These are phyloP conservation scores for Cordyceps militaris DNA, from an alignment of 2,329 filamentous ascomycete species.

Conservation along the genomic window DNA sequence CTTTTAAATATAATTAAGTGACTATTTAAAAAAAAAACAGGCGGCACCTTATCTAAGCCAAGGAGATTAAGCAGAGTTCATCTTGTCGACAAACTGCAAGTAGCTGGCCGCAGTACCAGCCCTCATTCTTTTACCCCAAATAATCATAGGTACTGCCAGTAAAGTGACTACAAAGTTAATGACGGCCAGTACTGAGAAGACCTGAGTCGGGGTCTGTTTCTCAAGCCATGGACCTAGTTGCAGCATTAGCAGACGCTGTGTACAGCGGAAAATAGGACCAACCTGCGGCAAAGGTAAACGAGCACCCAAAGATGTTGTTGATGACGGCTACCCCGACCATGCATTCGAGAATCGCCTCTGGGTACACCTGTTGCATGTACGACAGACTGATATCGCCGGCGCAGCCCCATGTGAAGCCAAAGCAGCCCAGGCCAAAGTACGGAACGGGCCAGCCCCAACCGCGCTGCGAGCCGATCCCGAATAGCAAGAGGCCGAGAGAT, in stretches of 20 bases:
- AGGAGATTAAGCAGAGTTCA: background rate
- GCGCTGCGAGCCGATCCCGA: slow-evolving; percentile 43
- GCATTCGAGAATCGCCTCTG: slow-evolving; percentile 49
- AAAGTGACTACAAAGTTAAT: slow-evolving; percentile 8
- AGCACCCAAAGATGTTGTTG: slow-evolving; percentile 47
- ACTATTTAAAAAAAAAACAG: no score
- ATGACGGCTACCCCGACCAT: slow-evolving; percentile 53
- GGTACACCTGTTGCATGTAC: slow-evolving; percentile 49
- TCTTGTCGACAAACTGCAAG: background rate
- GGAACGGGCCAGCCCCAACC: slow-evolving; percentile 46
- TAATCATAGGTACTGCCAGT: background rate
- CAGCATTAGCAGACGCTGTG: background rate
- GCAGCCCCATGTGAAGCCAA: slow-evolving; percentile 53
- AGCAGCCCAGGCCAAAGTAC: slow-evolving; percentile 49
- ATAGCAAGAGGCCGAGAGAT: slow-evolving; percentile 44
- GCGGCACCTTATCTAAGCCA: no score
- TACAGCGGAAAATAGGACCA: background rate
- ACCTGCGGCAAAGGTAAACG: slow-evolving; percentile 42
- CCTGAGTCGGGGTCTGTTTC: background rate
- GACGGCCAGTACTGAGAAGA: slow-evolving; percentile 1
- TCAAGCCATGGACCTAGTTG: slow-evolving; percentile 2
- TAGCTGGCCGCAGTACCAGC: background rate
- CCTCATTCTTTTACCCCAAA: slow-evolving; percentile 6
- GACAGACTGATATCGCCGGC: slow-evolving; percentile 49
- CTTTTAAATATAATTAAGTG: no score